Percentiles rank a stretch among this genome's conserved stretches.
Conservation (phyloP, 257 asterid species). For the Solanum dulcamara region DNA sequence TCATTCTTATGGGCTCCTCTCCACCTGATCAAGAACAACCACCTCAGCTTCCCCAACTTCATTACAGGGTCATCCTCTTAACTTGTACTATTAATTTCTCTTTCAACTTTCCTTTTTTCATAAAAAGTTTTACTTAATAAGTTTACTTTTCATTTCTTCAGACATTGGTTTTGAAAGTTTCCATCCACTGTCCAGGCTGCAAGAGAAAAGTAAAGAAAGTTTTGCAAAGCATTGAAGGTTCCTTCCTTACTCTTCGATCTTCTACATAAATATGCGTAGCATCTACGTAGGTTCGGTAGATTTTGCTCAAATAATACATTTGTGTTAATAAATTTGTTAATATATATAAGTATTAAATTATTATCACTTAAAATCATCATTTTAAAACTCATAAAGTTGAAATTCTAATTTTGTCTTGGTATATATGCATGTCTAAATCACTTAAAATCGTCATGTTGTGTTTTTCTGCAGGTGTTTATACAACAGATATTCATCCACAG, state of each 20-base stretch:
- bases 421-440: no score
- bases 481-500: slow-evolving; percentile 40
- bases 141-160: slow-evolving; percentile 9
- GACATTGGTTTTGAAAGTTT: slow-evolving; percentile 75
- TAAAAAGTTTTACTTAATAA: no score
- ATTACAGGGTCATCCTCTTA: slow-evolving; percentile 49
- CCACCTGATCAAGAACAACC: slow-evolving; percentile 29
- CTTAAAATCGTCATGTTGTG: no score
- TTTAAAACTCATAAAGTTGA: no score
- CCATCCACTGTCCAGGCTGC: slow-evolving; percentile 93
- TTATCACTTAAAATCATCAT: no score
- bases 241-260: background rate
- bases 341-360: no score
- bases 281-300: background rate
- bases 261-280: no score
- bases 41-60: slow-evolving; percentile 28
- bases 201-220: slow-evolving; percentile 71
- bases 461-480: slow-evolving; percentile 51
- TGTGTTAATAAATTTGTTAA: no score
- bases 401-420: no score
- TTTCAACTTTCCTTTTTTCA: background rate
- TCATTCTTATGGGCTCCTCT: slow-evolving; percentile 31
- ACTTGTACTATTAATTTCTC: background rate
- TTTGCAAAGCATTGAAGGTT: slow-evolving; percentile 66
- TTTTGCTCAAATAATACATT: no score